phyloP scores from a whole-genome alignment of 164 flowering plant genomes.

The Berberis thunbergii region DNA sequence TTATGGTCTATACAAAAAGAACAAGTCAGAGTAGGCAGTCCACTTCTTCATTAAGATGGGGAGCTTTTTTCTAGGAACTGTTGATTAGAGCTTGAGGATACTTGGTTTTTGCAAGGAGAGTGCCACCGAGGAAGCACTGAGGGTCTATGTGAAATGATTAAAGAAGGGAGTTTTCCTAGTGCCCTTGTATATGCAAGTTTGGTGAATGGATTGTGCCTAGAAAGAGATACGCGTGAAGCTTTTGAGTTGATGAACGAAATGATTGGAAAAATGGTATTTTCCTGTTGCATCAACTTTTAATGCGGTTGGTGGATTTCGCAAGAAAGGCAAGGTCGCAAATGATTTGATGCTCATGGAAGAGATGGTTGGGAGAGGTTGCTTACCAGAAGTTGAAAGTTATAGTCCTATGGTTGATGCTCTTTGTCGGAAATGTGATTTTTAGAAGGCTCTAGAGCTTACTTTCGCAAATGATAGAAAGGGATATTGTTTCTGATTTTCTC shows the following conservation, averaged over 20 bases:
- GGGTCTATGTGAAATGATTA: slow-evolving; percentile 41
- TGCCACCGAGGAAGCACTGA: slow-evolving; percentile 38
- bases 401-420: slow-evolving; percentile 33
- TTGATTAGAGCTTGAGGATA: slow-evolving; percentile 43
- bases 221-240: slow-evolving; percentile 37
- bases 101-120: slow-evolving; percentile 40
- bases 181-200: slow-evolving; percentile 44
- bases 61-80: slow-evolving; percentile 48
- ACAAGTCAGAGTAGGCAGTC: slow-evolving; percentile 38
- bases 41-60: slow-evolving; percentile 47
- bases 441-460: slow-evolving; percentile 29
- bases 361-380: slow-evolving; percentile 44
- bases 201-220: slow-evolving; percentile 34
- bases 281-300: slow-evolving; percentile 56
- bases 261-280: slow-evolving; percentile 34
- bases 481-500: slow-evolving; percentile 37
- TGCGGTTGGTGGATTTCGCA: slow-evolving; percentile 47
- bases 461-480: slow-evolving; percentile 45
- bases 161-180: slow-evolving; percentile 51
- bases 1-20: slow-evolving; percentile 63
- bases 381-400: slow-evolving; percentile 43
- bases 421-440: slow-evolving; percentile 35
- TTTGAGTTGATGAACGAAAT: slow-evolving; percentile 63
- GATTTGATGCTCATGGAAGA: slow-evolving; percentile 58
- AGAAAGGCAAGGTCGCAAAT: slow-evolving; percentile 38